Conservation (phyloP, 176 grass and related monocot species). For the Eleusine coracana region DNA sequence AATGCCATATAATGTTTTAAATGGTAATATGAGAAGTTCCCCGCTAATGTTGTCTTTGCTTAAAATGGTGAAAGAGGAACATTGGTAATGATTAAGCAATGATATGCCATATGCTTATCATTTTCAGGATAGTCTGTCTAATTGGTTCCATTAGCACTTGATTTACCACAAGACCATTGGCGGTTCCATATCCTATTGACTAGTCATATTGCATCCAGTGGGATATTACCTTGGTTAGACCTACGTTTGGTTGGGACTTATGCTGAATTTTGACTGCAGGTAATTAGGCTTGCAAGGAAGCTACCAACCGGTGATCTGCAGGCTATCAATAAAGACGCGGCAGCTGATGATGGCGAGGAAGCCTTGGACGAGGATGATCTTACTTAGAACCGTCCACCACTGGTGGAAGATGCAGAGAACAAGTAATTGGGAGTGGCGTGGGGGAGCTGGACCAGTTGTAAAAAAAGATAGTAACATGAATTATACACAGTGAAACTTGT, state of each 20-base stretch:
- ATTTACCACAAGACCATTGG: neutral
- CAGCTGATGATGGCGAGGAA: slow-evolving; percentile 44
- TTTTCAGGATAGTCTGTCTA: neutral
- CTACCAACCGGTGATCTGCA: slow-evolving; percentile 86
- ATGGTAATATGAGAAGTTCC: slow-evolving; percentile 13
- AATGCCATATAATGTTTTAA: neutral
- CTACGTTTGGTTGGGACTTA: neutral
- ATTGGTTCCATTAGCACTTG: neutral
- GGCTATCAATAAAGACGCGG: slow-evolving; percentile 50
- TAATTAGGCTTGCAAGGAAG: slow-evolving; percentile 88
- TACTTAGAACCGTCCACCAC: slow-evolving; percentile 46
- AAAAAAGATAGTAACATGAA: slow-evolving; percentile 10
- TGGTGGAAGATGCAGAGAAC: neutral
- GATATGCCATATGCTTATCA: neutral
- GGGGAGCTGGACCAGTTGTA: slow-evolving; percentile 21
- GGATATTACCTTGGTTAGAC: neutral
- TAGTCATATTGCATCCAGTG: slow-evolving; percentile 1
- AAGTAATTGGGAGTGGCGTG: neutral
- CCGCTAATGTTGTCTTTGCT: neutral
- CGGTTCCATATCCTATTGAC: neutral
- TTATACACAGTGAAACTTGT: slow-evolving; percentile 4
- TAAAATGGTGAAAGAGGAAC: neutral
- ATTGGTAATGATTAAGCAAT: neutral
- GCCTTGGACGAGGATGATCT: slow-evolving; percentile 90
- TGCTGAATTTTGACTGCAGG: slow-evolving; percentile 48